Evolutionary conservation across 108 stramenopile genomes (phyloP).

Genomic region (Aurantiochytrium sp.): DNA sequence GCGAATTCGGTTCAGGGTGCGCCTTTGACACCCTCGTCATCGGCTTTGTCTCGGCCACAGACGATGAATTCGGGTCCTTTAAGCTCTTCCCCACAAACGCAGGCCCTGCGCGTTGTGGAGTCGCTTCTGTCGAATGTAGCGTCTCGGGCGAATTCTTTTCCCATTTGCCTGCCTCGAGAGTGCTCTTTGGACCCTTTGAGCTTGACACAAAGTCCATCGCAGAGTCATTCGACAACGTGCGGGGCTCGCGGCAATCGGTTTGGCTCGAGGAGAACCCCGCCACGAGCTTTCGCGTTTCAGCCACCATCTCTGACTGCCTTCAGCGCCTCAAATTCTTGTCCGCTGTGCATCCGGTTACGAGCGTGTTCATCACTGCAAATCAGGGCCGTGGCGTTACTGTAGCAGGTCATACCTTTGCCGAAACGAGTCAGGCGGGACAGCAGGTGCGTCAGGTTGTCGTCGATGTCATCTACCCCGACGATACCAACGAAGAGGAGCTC

Average conservation of each 20-base stretch:
- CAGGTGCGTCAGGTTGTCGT: not conserved
- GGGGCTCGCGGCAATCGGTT: not conserved
- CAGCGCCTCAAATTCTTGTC: not conserved
- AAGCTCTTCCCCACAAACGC: constrained; percentile 43
- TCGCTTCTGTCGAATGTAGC: constrained; percentile 48
- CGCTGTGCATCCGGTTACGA: not conserved
- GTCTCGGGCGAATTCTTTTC: constrained; percentile 36
- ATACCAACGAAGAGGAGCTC: not conserved
- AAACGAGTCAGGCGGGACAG: not conserved
- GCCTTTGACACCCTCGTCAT: constrained; percentile 36
- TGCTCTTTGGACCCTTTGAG: constrained; percentile 28
- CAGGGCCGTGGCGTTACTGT: not conserved
- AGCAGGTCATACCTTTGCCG: not conserved
- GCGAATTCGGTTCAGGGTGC: constrained; percentile 34
- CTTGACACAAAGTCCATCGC: not conserved
- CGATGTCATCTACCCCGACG: not conserved
- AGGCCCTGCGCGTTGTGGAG: constrained; percentile 28
- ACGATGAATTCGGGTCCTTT: constrained; percentile 33
- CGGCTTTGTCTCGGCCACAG: constrained; percentile 36
- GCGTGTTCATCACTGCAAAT: not conserved
- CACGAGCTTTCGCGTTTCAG: not conserved
- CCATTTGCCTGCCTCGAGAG: constrained; percentile 32
- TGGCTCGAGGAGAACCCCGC: not conserved
- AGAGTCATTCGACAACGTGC: not conserved
- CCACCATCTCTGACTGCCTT: not conserved